Evolutionary conservation across 139 green algal genomes (phyloP), one percentile per base, ranked within the genome.

Genomic region (Tetraselmis chui): DNA sequence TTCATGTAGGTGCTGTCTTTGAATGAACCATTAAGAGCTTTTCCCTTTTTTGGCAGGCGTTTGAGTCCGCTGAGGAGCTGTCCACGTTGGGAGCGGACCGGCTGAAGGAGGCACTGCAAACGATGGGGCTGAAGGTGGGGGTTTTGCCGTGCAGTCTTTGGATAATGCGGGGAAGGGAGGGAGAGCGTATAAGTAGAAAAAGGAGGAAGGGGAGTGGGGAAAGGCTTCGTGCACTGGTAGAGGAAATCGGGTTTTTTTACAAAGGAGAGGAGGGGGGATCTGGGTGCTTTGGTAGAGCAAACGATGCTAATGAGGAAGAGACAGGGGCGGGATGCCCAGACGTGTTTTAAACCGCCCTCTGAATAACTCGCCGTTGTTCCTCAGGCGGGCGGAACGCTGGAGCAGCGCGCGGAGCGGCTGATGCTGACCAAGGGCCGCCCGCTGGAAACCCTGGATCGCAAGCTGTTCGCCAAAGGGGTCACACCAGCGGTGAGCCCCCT

Each of bases 331-430:
- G n/a, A n/a, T n/a, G n/a, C n/a, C n/a, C n/a, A n/a, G n/a, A n/a
- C n/a, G n/a, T n/a, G n/a, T n/a, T n/a, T n/a, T n/a, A n/a, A n/a
- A n/a, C n/a, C n/a, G n/a, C n/a, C n/a, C n/a, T n/a, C n/a, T n/a
- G n/a, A n/a, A n/a, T n/a, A n/a, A n/a, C n/a, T n/a, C n/a, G n/a
- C n/a, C 45, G 45, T 25, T 67, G 45, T 18, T 5, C 45, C 5
- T 67, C 18, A 67, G 45, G 92, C 85, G 76, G 96, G 96, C 5
- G 96, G 96, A 59, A 98, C 97, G 2, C 84, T 88, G 26, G 79
- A 85, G 75, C 92, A 99, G 88, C 87, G 96, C 0, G 94, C 94
- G 1, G 90, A 95, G 83, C 87, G 96, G 32, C 88, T 99, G 81
- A 95, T 92, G 78, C 84, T 91, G 29, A 89, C 89, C 2, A 93